Evolutionary conservation across 1,139 yeast genomes (phyloP).

Genomic region (Candida buenavistaensis): DNA sequence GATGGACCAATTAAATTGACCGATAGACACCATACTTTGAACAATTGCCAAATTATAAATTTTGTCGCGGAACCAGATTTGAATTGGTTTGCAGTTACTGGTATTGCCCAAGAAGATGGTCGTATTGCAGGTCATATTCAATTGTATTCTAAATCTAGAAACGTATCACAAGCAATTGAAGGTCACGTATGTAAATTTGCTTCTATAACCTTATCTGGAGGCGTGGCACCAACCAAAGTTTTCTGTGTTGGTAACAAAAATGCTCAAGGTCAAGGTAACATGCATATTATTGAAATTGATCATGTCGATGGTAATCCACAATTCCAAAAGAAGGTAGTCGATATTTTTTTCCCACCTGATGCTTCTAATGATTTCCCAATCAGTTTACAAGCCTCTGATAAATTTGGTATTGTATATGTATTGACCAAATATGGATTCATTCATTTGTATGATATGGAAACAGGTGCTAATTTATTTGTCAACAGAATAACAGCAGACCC

Average conservation of each 20-base stretch:
- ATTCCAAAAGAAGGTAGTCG: conserved; percentile 87
- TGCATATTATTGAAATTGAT: conserved; percentile 95
- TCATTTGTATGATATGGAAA: conserved; percentile 91
- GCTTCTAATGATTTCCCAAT: conserved; percentile 97
- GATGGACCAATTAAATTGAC: conserved; percentile 77
- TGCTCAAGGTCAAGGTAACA: conserved; percentile 79
- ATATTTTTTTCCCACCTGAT: conserved; percentile 95
- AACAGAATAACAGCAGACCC: conserved; percentile 97
- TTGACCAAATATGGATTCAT: conserved; percentile 96
- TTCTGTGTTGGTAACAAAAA: conserved; percentile 90
- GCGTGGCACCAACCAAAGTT: conserved; percentile 75
- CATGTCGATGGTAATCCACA: conserved; percentile 86
- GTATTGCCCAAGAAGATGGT: conserved; percentile 93
- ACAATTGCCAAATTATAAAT: conserved; percentile 86
- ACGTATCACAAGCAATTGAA: conserved; percentile 94
- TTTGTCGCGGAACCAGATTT: conserved; percentile 78
- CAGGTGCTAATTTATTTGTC: conserved; percentile 90
- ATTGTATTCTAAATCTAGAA: conserved; percentile 81
- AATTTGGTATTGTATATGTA: conserved; percentile 83
- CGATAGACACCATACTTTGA: conserved; percentile 78
- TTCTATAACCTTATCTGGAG: conserved; percentile 69
- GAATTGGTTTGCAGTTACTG: conserved; percentile 94
- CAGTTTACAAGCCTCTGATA: conserved; percentile 80
- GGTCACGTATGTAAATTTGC: conserved; percentile 97
- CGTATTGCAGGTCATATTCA: conserved; percentile 97